Evolutionary conservation across 139 green algal genomes (phyloP), one percentile per base, ranked within the genome.

Genomic region (Zygnema cylindricum): DNA sequence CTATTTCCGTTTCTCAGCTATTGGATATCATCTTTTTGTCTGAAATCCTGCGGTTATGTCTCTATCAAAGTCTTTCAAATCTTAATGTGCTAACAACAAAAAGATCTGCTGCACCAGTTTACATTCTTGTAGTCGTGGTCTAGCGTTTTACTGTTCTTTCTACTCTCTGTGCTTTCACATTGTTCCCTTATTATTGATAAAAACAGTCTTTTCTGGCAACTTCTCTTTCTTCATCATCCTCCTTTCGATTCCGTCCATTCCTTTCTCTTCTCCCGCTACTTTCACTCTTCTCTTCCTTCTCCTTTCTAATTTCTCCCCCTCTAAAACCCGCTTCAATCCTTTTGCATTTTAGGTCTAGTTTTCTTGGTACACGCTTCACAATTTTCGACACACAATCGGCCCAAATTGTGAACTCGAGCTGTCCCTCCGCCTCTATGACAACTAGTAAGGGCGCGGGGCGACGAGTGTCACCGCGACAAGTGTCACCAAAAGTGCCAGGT

Each of bases 301-400:
- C 76, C 32, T n/a, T 16, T 35, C 71, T 36, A 2, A 2, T 55
- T 35, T 41, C 76, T 33, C 76, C 76, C 76, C 32, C 43, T 21
- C 49, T 83, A 32, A 83, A 35, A 69, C 76, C 76, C 76, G 35
- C 41, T 35, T 36, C 41, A 32, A 35, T 83, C 76, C 30, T 33
- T 35, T 16, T 63, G 7, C 16, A 32, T 16, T 63, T 16, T 63
- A 32, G 78, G 35, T 77, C 94, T 82, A 99, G 98, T 94, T 98
- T 99, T 83, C 83, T 99, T 41, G 96, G 96, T 55, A 99, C 97
- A 22, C 94, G 98, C 86, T 99, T 99, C 93, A 93, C 89, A 21
- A 88, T 97, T 39, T 96, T 95, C 88, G 96, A 98, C 89, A 90
- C 36, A 7, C 71, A 3, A 16, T 25, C 71, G 7, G 11, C 71